A percentile compares a stretch with the other conserved stretches of the same genome.
phyloP scores from a whole-genome alignment of 176 grass and related monocot genomes.

The Lolium multiflorum region DNA sequence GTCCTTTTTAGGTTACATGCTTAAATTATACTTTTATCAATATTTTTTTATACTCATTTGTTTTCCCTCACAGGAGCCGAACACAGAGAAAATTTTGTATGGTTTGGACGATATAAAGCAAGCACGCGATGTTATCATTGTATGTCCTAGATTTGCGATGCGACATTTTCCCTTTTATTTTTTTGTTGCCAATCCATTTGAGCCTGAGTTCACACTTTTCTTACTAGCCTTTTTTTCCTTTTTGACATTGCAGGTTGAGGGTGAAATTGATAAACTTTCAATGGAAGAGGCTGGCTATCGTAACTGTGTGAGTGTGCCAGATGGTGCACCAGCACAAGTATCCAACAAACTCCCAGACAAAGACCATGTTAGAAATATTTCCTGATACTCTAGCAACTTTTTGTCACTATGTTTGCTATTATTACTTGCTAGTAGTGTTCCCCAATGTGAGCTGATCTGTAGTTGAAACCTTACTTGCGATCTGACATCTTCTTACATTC shows the following conservation, averaged over 20 bases:
- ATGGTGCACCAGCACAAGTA: constrained; percentile 64
- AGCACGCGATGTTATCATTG: constrained; percentile 85
- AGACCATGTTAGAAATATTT: constrained; percentile 62
- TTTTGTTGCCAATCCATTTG: neutral
- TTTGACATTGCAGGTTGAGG: constrained; percentile 68
- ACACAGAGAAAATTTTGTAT: constrained; percentile 91
- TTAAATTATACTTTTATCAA: constrained; percentile 33
- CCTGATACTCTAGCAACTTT: constrained; percentile 23
- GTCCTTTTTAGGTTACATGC: constrained; percentile 20
- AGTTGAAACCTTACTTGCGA: constrained; percentile 30
- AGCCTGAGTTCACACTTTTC: constrained; percentile 18
- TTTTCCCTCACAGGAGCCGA: constrained; percentile 62
- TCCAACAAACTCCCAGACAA: constrained; percentile 57
- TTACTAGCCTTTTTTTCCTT: constrained; percentile 25
- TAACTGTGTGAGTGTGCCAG: constrained; percentile 93
- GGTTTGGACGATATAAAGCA: constrained; percentile 90
- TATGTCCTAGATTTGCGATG: constrained; percentile 53
- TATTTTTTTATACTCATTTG: constrained; percentile 21
- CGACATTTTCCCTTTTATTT: neutral
- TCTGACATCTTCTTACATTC: constrained; percentile 59
- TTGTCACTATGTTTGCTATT: constrained; percentile 28
- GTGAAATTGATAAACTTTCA: constrained; percentile 98
- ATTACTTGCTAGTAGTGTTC: constrained; percentile 8
- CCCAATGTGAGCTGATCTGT: constrained; percentile 16
- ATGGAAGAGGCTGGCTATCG: constrained; percentile 92